phyloP scores from a whole-genome alignment of 176 grass and related monocot genomes.

The Poa pratensis region DNA sequence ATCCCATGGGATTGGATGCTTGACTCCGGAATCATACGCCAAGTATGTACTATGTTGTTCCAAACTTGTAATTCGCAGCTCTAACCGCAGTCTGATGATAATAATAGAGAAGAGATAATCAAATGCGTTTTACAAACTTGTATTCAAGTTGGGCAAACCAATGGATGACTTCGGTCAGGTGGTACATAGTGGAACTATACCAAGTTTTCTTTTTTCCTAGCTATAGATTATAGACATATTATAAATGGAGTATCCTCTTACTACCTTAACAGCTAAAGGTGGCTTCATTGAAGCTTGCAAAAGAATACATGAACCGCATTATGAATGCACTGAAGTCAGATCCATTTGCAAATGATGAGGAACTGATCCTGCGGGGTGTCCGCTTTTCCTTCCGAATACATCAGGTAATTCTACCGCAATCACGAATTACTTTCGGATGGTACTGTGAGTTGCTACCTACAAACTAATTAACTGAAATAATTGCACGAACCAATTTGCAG shows the following conservation, averaged over 20 bases:
- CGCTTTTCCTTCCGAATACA: constrained; percentile 95
- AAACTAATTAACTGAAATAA: constrained; percentile 34
- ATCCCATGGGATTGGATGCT: constrained; percentile 99
- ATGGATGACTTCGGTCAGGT: not conserved
- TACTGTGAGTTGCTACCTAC: constrained; percentile 25
- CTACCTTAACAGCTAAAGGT: constrained; percentile 76
- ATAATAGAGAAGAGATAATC: constrained; percentile 20
- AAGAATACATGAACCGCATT: constrained; percentile 84
- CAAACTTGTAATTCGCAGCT: constrained; percentile 26
- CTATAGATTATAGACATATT: constrained; percentile 23
- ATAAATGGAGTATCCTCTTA: constrained; percentile 24
- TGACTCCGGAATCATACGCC: constrained; percentile 74
- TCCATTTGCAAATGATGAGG: constrained; percentile 83
- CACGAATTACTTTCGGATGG: constrained; percentile 25
- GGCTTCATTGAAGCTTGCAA: constrained; percentile 88
- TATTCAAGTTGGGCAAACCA: constrained; percentile 29
- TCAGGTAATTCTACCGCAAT: constrained; percentile 58
- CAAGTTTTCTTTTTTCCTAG: not conserved
- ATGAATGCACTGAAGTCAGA: constrained; percentile 69
- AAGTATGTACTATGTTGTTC: constrained; percentile 60
- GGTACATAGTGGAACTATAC: constrained; percentile 8
- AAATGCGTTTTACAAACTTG: constrained; percentile 20
- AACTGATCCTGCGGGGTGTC: constrained; percentile 73
- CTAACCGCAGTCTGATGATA: constrained; percentile 22
- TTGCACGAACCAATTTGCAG: constrained; percentile 48